phyloP scores from a whole-genome alignment of 2,329 filamentous ascomycete species.

The Thelonectria olida region DNA sequence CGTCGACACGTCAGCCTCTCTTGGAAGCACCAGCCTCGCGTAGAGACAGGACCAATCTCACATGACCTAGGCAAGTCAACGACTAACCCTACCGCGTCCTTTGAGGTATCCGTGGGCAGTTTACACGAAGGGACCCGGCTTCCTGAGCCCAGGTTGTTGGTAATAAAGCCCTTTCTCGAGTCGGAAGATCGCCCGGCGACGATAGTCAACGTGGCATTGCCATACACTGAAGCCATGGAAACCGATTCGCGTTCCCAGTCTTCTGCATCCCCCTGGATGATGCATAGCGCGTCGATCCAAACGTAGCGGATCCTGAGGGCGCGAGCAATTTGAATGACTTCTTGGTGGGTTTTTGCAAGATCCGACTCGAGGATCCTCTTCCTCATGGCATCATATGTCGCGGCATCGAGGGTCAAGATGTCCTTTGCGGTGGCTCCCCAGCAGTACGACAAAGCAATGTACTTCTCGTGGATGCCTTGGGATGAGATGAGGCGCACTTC shows the following conservation, averaged over 20 bases:
- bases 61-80: background rate
- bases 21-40: slow-evolving; percentile 25
- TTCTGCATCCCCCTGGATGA: slow-evolving; percentile 31
- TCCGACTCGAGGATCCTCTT: background rate
- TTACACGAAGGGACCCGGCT: background rate
- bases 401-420: background rate
- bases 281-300: slow-evolving; percentile 41
- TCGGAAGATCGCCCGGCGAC: slow-evolving; percentile 17
- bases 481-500: background rate
- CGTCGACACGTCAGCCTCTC: slow-evolving; percentile 14
- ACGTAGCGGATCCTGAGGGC: slow-evolving; percentile 12
- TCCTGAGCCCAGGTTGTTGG: background rate
- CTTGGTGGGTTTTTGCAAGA: background rate
- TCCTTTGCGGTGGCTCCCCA: background rate
- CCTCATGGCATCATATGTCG: background rate
- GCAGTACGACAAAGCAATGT: background rate
- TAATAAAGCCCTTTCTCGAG: slow-evolving; percentile 15
- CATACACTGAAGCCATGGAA: slow-evolving; percentile 20
- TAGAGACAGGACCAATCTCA: background rate
- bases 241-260: slow-evolving; percentile 36
- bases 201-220: slow-evolving; percentile 18
- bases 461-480: background rate
- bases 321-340: background rate
- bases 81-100: background rate
- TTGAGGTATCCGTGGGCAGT: background rate